Conservation (phyloP, 108 stramenopile genomes). For the Cyclotella cryptica region DNA sequence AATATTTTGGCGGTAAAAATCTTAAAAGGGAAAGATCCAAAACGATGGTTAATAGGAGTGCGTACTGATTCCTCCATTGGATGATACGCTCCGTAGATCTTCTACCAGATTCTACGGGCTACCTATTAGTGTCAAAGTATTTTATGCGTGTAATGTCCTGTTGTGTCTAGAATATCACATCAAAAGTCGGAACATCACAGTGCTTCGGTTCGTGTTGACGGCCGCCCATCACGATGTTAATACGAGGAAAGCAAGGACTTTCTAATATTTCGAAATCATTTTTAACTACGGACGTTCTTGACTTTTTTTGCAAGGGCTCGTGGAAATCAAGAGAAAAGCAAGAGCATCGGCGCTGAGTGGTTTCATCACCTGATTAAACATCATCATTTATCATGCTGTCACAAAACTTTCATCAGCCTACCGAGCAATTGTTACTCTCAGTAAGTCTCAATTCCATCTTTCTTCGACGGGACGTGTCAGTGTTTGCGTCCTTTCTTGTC, state of each 20-base stretch:
- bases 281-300: background rate
- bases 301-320: background rate
- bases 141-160: background rate
- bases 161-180: background rate
- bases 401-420: constrained; percentile 14
- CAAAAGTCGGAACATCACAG: background rate
- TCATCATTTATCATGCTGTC: constrained; percentile 22
- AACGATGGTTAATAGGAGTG: background rate
- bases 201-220: constrained; percentile 25
- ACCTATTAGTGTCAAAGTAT: background rate
- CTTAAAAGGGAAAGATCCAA: background rate
- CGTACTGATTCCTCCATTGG: background rate
- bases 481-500: background rate
- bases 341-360: background rate
- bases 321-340: constrained; percentile 16
- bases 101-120: constrained; percentile 7
- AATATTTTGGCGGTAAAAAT: constrained; percentile 13
- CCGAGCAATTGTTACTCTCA: background rate
- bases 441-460: background rate
- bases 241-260: constrained; percentile 8
- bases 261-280: constrained; percentile 17
- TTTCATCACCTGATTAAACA: background rate
- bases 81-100: background rate
- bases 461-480: background rate
- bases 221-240: background rate